Evolutionary conservation across 2,329 filamentous ascomycete genomes (phyloP), one percentile per base, ranked within the genome.

Genomic region (Calonectria fujianensis): DNA sequence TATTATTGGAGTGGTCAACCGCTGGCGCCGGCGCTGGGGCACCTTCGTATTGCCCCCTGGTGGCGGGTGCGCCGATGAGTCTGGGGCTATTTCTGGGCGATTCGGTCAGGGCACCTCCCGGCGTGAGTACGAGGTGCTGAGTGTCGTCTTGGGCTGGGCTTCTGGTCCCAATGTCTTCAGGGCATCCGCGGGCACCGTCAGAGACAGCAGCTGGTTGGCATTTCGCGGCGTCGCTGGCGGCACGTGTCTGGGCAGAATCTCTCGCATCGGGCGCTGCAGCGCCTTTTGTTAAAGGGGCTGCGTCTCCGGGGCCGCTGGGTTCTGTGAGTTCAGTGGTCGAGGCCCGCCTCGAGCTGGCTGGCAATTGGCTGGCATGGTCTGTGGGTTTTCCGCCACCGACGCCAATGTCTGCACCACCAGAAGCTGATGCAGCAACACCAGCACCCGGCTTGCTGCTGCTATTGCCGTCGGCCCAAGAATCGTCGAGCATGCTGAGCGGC

Each of bases 401-500:
- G 72, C 73, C 78, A 74, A 71, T 57, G 59, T 63, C 61, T 64
- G 74, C 70, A 73, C 72, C 70, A 51, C 51, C 31, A 39, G 41
- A 35, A 57, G 45, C 69, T 61, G 50, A 63, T 51, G 70, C 59
- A 31, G 68, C 77, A 24, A 72, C 66, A 63, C 66, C 69, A 57
- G 57, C 57, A 61, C 37, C 67, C 48, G 70, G 66, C 50, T 73
- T 79, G 67, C 24, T 41, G 61, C 39, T 59, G 45, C 24, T 35
- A 13, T 35, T 31, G 27, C 63, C 69, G 48, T 45, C 66, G 51
- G 24, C 74, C 76, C 45, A 81, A 69, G 80, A 80, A 72, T 82
- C 81, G 73, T 82, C 78, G 66, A 83, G 75, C 66, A 81, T 78
- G 64, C 81, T 83, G 61, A 82, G 74, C 50, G 81, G 81, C 72